phyloP scores from a whole-genome alignment of 768 basidiomycete genomes.

The Collybia nuda region DNA sequence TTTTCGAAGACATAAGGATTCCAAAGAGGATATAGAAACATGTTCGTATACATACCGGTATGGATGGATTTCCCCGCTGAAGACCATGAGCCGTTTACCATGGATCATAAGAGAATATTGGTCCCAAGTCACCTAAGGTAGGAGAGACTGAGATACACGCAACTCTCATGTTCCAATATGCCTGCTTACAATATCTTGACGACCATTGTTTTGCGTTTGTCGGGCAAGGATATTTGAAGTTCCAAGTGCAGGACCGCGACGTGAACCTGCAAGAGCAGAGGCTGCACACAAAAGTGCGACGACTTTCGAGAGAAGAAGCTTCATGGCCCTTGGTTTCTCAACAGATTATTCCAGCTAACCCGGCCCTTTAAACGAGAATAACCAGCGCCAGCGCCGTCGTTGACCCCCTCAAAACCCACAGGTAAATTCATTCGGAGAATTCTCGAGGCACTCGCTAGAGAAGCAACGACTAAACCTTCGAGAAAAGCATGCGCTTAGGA shows the following conservation, averaged over 20 bases:
- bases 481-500: background rate
- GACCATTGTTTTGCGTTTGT: slow-evolving; percentile 22
- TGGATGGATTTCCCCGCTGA: slow-evolving; percentile 44
- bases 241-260: background rate
- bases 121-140: slow-evolving; percentile 41
- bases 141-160: background rate
- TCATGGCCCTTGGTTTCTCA: slow-evolving; percentile 18
- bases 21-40: background rate
- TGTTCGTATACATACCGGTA: slow-evolving; percentile 28
- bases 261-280: slow-evolving; percentile 20
- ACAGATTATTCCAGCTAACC: background rate
- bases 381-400: background rate
- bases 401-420: slow-evolving; percentile 5
- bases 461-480: background rate
- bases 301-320: slow-evolving; percentile 14
- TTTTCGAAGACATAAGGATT: background rate
- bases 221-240: slow-evolving; percentile 9
- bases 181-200: slow-evolving; percentile 30
- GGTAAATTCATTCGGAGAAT: slow-evolving; percentile 7
- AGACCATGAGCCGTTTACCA: slow-evolving; percentile 38
- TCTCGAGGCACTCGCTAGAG: slow-evolving; percentile 4
- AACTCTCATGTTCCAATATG: background rate
- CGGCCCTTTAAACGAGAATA: slow-evolving; percentile 7
- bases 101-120: slow-evolving; percentile 41
- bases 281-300: slow-evolving; percentile 20